Evolutionary conservation across 1,284 basidiomycete genomes (phyloP), one percentile per base, ranked within the genome.

Genomic region (Agaricales sp.): DNA sequence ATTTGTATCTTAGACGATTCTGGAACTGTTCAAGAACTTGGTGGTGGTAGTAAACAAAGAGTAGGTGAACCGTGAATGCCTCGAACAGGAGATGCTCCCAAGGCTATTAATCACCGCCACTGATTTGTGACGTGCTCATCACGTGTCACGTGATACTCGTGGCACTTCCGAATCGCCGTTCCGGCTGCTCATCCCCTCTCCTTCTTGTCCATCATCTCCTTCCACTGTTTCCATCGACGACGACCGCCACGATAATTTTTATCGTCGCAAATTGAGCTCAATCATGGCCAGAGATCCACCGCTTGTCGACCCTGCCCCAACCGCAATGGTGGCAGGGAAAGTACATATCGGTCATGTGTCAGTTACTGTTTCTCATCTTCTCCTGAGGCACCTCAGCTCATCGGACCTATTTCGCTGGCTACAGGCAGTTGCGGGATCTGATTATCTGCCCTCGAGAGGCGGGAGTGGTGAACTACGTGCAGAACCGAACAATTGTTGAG

Each of bases 341-440:
- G 73, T 83, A 3, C 67, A 67, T 25, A 86, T 87, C 55, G 76
- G 76, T 48, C 84, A 87, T 77, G 75, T 84, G 83, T 87, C 58
- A 59, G 83, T 77, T 21, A 30, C 18, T 18, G 26, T 30, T 11
- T 16, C 6, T 41, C 39, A 41, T 41, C 39, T n/a, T 18, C 39
- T n/a, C 39, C 8, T 41, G 13, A 41, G 39, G 8, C 16, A 24
- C 3, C 25, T 43, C 18, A 50, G 38, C 21, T 26, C 45, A 48
- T 50, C 45, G 44, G 49, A 14, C 25, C 43, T 46, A 24, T 37
- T 47, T 50, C 45, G 30, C 25, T 52, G 38, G 48, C n/a, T 53
- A 26, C 60, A 88, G 86, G 23, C 87, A 88, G 67, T 70, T 88
- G 24, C 73, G 86, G 48, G 85, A 88, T 63, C 75, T 88, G 49